These are phyloP conservation scores for Comarum palustre DNA, from an alignment of 306 rosid genomes.

Conservation along the genomic window DNA sequence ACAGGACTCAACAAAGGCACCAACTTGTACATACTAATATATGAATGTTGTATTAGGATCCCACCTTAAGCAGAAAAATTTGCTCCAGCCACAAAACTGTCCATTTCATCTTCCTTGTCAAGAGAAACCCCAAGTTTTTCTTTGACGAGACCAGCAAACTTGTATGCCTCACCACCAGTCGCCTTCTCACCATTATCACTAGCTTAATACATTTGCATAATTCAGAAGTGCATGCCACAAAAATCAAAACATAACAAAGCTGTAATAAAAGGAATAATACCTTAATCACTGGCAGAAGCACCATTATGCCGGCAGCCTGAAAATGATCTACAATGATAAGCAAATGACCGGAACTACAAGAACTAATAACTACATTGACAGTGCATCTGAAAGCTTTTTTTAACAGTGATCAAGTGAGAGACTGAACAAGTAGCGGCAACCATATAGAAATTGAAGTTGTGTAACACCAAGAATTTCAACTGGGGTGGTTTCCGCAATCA, in stretches of 20 bases:
- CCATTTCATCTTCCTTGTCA: slow-evolving; percentile 95
- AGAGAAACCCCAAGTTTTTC: slow-evolving; percentile 74
- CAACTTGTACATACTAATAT: slow-evolving; percentile 19
- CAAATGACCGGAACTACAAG: slow-evolving; percentile 30
- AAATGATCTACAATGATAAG: slow-evolving; percentile 39
- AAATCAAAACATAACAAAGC: slow-evolving; percentile 8
- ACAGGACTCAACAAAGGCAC: slow-evolving; percentile 10
- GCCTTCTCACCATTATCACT: slow-evolving; percentile 57
- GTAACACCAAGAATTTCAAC: background rate
- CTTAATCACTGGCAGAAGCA: slow-evolving; percentile 61
- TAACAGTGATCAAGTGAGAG: background rate
- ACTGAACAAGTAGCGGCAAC: background rate
- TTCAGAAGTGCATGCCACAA: slow-evolving; percentile 30
- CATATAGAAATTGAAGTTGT: background rate
- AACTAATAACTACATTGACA: background rate
- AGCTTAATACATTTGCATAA: slow-evolving; percentile 28
- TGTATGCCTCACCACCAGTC: slow-evolving; percentile 93
- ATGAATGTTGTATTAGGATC: slow-evolving; percentile 30
- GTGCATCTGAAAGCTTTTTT: slow-evolving; percentile 2
- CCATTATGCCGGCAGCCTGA: slow-evolving; percentile 55
- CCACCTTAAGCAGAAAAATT: slow-evolving; percentile 94
- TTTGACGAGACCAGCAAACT: slow-evolving; percentile 70
- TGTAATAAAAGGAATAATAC: slow-evolving; percentile 29
- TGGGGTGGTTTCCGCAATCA: background rate
- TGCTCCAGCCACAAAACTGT: slow-evolving; percentile 94